phyloP scores from a whole-genome alignment of 2,329 filamentous ascomycete species.

The Fusarium verrucosum region DNA sequence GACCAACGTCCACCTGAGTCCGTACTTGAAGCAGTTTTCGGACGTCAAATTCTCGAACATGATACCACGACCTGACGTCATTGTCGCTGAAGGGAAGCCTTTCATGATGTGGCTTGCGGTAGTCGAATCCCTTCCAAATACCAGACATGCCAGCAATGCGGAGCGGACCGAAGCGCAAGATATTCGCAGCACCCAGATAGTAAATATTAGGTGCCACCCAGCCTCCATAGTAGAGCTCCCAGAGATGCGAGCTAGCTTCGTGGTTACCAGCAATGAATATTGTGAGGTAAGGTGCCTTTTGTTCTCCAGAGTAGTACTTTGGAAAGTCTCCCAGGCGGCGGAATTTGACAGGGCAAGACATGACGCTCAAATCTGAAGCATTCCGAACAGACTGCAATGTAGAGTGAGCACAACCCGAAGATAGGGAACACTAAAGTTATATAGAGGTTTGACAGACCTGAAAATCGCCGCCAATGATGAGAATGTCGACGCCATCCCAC shows the following conservation, averaged over 20 bases:
- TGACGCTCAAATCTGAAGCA: constrained; percentile 83
- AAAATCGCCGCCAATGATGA: constrained; percentile 97
- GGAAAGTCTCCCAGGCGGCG: constrained; percentile 91
- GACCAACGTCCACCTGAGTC: constrained; percentile 88
- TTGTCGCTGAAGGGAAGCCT: constrained; percentile 82
- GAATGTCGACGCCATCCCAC: constrained; percentile 84
- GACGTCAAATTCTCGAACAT: constrained; percentile 89
- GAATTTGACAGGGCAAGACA: constrained; percentile 90
- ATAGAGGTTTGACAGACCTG: constrained; percentile 63
- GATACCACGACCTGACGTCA: constrained; percentile 85
- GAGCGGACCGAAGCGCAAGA: constrained; percentile 82
- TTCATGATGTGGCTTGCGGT: constrained; percentile 83
- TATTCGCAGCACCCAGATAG: constrained; percentile 92
- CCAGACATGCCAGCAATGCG: constrained; percentile 91
- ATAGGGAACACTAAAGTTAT: neutral
- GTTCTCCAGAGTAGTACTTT: constrained; percentile 85
- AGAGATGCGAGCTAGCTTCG: constrained; percentile 89
- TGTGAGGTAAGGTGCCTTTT: constrained; percentile 85
- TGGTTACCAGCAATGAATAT: constrained; percentile 96
- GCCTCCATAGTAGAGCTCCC: constrained; percentile 93
- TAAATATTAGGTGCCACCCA: constrained; percentile 98
- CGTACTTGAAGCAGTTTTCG: constrained; percentile 85
- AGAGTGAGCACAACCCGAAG: constrained; percentile 8
- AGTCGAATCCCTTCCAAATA: constrained; percentile 94
- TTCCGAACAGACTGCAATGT: constrained; percentile 79